Evolutionary conservation across 768 basidiomycete genomes (phyloP), one percentile per base, ranked within the genome.

Genomic region (Calocera cornea): DNA sequence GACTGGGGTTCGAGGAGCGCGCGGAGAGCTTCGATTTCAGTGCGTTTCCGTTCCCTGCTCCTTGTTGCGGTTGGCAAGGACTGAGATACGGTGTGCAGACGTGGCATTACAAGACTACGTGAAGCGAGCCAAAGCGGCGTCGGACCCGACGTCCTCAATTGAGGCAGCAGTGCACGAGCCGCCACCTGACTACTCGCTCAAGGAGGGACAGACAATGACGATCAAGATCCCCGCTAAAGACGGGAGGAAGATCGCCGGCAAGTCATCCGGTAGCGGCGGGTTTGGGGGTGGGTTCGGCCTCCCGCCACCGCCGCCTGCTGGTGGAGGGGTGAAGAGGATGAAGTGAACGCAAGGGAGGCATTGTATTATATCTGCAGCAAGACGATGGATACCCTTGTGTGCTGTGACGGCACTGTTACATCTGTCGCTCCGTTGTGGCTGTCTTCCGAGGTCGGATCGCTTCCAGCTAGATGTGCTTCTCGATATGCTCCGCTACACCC

Each of bases 181-280:
- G 1, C 87, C 89, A n/a, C 86, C 89, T 10, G 94, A 97, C 72
- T 97, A 93, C 77, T 89, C 89, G 41, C 78, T 97, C 71, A 97
- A 95, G 76, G 92, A 93, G 71, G 94, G 94, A 10, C 91, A 97
- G 75, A 97, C 94, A 0, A 95, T 97, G 76, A 87, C 88, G 2
- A 95, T 97, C 68, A 74, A 84, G 36, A 91, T 97, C 68, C 95
- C 94, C 7, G 92, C 93, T n/a, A 60, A 60, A 19, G 54, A 60
- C 19, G 54, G 54, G 14, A 60, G 8, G 54, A 60, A 60, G 54
- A 33, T 33, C 24, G 24, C 54, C 27, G 54, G 54, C 8, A 60
- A 12, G 24, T 2, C 54, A 5, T 11, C 54, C 16, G 14, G 5
- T 19, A 60, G 54, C 31, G 19, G 27, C 16, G 27, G 54, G 2